Evolutionary conservation across 129 eudicot genomes (phyloP).

Genomic region (Ambrosia trifida): DNA sequence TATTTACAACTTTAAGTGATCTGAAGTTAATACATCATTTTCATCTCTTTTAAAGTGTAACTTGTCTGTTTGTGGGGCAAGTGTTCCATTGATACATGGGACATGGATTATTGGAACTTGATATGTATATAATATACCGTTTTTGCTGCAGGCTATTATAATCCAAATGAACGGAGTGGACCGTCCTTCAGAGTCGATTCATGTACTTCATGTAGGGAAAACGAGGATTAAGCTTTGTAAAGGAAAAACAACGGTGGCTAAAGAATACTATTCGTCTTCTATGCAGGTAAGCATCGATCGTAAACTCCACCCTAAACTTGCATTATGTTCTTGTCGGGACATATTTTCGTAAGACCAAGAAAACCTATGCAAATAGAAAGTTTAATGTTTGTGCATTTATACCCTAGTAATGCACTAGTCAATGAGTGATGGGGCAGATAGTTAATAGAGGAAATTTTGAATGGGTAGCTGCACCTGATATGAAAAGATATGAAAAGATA

Average conservation of each 20-base stretch:
- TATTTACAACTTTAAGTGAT: not conserved
- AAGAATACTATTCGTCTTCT: conserved; percentile 82
- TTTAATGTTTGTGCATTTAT: not conserved
- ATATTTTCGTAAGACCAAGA: not conserved
- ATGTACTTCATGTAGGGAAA: conserved; percentile 87
- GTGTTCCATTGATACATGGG: not conserved
- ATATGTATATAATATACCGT: conserved; percentile 7
- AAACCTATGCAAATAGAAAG: not conserved
- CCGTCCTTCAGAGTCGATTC: conserved; percentile 76
- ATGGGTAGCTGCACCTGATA: too few species aligned
- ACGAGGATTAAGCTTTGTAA: conserved; percentile 96
- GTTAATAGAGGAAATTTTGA: too few species aligned
- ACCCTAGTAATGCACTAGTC: not conserved
- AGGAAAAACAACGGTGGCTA: conserved; percentile 83
- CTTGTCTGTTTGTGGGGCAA: not conserved
- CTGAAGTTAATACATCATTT: not conserved
- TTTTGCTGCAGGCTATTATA: conserved; percentile 63
- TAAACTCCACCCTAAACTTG: conserved; percentile 8
- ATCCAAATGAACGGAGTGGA: conserved; percentile 86
- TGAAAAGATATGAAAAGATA: too few species aligned
- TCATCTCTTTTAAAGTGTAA: not conserved
- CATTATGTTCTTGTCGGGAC: not conserved
- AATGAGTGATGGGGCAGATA: too few species aligned
- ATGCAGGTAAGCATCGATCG: too few species aligned
- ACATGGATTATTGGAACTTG: not conserved